Evolutionary conservation across 306 rosid species (phyloP).

Genomic region (Begonia loranthoides): DNA sequence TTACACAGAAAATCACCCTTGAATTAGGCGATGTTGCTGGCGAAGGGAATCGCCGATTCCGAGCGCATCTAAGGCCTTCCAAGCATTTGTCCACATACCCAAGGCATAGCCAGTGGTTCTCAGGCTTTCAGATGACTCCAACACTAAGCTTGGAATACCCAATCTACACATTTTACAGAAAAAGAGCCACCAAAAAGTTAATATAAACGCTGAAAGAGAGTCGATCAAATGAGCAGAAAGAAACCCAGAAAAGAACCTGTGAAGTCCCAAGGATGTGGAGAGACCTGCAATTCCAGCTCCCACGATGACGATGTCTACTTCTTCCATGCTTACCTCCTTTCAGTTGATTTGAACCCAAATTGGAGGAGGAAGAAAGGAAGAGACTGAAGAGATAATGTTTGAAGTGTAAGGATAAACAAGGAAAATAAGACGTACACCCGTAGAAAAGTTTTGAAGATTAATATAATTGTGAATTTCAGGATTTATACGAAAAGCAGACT

Average conservation of each 20-base stretch:
- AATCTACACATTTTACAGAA: slow-evolving; percentile 14
- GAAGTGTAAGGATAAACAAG: too few species aligned
- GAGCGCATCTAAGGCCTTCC: slow-evolving; percentile 70
- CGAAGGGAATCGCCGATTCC: slow-evolving; percentile 47
- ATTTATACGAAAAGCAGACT: too few species aligned
- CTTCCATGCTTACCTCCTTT: neutral
- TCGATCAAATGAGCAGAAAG: too few species aligned
- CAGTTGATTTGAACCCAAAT: too few species aligned
- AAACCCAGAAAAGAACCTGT: slow-evolving; percentile 2
- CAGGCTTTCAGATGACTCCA: slow-evolving; percentile 45
- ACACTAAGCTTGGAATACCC: slow-evolving; percentile 50
- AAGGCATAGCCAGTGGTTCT: slow-evolving; percentile 58
- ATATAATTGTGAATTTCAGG: too few species aligned
- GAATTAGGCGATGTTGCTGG: slow-evolving; percentile 22
- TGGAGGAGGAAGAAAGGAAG: too few species aligned
- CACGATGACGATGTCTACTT: slow-evolving; percentile 53
- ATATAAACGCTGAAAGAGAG: neutral
- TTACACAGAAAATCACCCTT: slow-evolving; percentile 20
- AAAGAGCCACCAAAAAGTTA: neutral
- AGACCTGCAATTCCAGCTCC: slow-evolving; percentile 85
- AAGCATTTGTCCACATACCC: slow-evolving; percentile 48
- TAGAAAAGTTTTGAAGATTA: too few species aligned
- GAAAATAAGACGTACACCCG: too few species aligned
- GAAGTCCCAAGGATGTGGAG: slow-evolving; percentile 47
- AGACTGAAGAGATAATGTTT: too few species aligned